Conservation (phyloP, 176 grass and related monocot species). For the Aegilops tauschii region DNA sequence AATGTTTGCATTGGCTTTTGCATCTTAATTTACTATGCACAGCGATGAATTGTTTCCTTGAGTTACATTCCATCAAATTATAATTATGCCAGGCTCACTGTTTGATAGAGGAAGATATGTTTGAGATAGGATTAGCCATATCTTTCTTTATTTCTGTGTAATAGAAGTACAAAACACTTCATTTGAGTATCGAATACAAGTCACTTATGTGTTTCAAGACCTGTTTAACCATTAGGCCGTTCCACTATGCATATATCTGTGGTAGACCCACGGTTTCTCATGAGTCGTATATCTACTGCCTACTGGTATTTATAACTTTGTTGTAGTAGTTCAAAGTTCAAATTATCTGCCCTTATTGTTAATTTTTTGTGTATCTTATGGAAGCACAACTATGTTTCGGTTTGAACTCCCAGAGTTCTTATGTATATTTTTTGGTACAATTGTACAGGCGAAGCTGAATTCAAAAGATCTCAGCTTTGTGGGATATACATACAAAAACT, state of each 20-base stretch:
- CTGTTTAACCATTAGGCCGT: not conserved
- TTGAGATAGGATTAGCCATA: not conserved
- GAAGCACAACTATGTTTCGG: not conserved
- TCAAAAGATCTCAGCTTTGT: conserved; percentile 98
- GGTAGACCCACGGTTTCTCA: not conserved
- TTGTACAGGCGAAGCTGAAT: conserved; percentile 71
- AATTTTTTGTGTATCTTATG: not conserved
- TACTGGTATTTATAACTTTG: not conserved
- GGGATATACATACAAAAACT: conserved; percentile 99
- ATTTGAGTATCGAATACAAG: not conserved
- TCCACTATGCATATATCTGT: not conserved
- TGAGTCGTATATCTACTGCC: not conserved
- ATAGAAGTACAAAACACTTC: not conserved
- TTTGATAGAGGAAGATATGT: not conserved
- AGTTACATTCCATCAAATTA: conserved; percentile 15
- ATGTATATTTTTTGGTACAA: conserved; percentile 11
- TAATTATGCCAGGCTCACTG: not conserved
- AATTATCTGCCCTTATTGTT: not conserved
- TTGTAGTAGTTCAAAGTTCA: not conserved
- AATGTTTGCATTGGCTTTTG: conserved; percentile 6
- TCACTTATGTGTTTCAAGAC: not conserved
- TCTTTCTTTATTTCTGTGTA: not conserved
- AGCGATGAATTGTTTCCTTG: conserved; percentile 11
- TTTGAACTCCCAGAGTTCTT: conserved; percentile 11
- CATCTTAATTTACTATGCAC: not conserved